Conservation (phyloP, 768 basidiomycete species). For the Tulasnella sp. region DNA sequence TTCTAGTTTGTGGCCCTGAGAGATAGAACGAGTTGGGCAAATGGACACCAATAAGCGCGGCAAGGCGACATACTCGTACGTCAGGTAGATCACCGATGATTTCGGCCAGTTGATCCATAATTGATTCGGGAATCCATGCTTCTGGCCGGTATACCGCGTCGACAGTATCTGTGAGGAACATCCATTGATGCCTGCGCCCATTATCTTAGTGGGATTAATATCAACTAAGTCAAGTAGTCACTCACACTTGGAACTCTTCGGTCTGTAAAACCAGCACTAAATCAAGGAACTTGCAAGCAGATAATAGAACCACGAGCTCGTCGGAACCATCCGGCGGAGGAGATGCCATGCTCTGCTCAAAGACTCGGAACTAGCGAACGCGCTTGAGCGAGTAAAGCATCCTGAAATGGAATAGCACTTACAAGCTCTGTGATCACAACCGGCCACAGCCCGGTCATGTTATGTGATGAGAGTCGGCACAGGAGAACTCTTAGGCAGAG, state of each 20-base stretch:
- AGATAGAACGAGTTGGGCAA: background rate
- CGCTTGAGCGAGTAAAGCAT: background rate
- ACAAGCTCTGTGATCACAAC: conserved; percentile 88
- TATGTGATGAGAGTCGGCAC: conserved; percentile 82
- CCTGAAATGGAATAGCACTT: conserved; percentile 20
- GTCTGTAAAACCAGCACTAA: conserved; percentile 86
- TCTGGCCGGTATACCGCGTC: conserved; percentile 87
- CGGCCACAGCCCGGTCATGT: conserved; percentile 93
- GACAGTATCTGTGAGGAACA: conserved; percentile 94
- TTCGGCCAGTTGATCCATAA: conserved; percentile 85
- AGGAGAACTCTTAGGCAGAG: conserved; percentile 84
- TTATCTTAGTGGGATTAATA: background rate
- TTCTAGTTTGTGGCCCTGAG: background rate
- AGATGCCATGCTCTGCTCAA: conserved; percentile 64
- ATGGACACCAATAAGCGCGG: background rate
- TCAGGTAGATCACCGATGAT: conserved; percentile 58
- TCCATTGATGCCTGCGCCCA: conserved; percentile 71
- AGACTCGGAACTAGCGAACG: conserved; percentile 64
- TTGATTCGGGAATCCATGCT: conserved; percentile 69
- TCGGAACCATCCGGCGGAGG: conserved; percentile 76
- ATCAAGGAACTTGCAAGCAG: conserved; percentile 91
- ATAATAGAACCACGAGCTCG: conserved; percentile 66
- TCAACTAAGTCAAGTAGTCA: background rate
- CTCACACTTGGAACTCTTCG: conserved; percentile 93
- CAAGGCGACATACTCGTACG: background rate